Evolutionary conservation across 768 basidiomycete genomes (phyloP).

Genomic region (Bullera alba): DNA sequence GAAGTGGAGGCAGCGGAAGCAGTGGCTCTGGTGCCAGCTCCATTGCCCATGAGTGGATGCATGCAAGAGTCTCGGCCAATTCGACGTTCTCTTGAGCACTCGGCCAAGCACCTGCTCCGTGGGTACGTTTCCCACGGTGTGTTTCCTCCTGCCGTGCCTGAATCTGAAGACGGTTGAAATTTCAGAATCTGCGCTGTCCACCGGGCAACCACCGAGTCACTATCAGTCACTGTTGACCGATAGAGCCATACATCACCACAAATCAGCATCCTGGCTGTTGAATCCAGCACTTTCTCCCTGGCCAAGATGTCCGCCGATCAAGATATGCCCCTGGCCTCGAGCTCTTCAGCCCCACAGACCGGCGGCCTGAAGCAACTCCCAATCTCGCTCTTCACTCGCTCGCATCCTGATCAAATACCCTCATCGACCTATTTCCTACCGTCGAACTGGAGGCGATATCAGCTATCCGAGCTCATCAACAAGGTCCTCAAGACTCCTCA

Average conservation of each 20-base stretch:
- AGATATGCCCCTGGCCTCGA: slow-evolving; percentile 10
- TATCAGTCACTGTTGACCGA: not conserved
- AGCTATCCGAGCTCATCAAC: slow-evolving; percentile 93
- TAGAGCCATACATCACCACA: not conserved
- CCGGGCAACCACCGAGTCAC: not conserved
- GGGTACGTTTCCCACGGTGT: slow-evolving; percentile 29
- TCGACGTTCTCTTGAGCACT: too few species aligned
- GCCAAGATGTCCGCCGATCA: slow-evolving; percentile 3
- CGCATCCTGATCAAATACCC: slow-evolving; percentile 66
- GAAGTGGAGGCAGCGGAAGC: slow-evolving; percentile 19
- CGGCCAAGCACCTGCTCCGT: too few species aligned
- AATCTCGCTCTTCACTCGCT: slow-evolving; percentile 60
- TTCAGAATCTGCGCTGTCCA: not conserved
- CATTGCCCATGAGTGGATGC: not conserved
- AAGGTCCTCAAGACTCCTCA: slow-evolving; percentile 66
- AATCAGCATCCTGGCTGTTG: too few species aligned
- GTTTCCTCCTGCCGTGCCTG: too few species aligned
- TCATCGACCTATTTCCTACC: slow-evolving; percentile 91
- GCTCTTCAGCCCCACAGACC: not conserved
- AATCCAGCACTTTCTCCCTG: too few species aligned
- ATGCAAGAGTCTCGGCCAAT: too few species aligned
- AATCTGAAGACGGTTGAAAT: too few species aligned
- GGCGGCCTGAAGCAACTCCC: slow-evolving; percentile 24
- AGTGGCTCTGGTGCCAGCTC: not conserved
- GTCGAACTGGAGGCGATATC: slow-evolving; percentile 81